These are phyloP conservation scores for Rubus idaeus DNA, from an alignment of 306 rosid species.

Conservation along the genomic window DNA sequence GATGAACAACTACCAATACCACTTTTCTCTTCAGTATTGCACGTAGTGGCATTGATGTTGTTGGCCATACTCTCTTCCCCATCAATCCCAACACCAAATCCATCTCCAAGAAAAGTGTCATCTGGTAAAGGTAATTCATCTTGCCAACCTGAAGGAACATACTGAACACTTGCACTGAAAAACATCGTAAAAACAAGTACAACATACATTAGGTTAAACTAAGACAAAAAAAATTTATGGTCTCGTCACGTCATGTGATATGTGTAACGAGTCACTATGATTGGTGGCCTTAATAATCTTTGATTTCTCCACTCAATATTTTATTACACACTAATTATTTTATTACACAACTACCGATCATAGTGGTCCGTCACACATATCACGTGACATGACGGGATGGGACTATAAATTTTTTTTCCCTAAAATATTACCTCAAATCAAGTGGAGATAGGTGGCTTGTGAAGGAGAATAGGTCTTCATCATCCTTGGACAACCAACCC, in stretches of 20 bases:
- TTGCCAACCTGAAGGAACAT: neutral
- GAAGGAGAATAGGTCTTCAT: conserved; percentile 4
- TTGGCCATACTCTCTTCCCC: neutral
- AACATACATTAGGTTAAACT: neutral
- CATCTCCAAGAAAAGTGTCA: neutral
- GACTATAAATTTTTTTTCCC: no score
- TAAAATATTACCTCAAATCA: neutral
- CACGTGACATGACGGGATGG: no score
- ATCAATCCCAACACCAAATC: neutral
- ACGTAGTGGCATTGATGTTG: neutral
- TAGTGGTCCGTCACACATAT: no score
- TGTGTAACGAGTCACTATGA: no score
- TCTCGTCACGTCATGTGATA: no score
- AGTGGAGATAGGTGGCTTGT: conserved; percentile 3
- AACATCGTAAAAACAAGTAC: neutral
- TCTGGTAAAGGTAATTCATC: neutral
- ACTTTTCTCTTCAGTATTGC: neutral
- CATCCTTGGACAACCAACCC: neutral
- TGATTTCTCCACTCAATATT: no score
- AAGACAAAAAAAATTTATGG: no score
- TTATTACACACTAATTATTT: no score
- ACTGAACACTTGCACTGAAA: neutral
- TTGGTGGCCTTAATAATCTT: no score
- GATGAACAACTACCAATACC: neutral
- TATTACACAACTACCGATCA: no score